A percentile compares a stretch with the other conserved stretches of the same genome.
Evolutionary conservation across 768 basidiomycete species (phyloP).

Genomic region (Trametes elegans): DNA sequence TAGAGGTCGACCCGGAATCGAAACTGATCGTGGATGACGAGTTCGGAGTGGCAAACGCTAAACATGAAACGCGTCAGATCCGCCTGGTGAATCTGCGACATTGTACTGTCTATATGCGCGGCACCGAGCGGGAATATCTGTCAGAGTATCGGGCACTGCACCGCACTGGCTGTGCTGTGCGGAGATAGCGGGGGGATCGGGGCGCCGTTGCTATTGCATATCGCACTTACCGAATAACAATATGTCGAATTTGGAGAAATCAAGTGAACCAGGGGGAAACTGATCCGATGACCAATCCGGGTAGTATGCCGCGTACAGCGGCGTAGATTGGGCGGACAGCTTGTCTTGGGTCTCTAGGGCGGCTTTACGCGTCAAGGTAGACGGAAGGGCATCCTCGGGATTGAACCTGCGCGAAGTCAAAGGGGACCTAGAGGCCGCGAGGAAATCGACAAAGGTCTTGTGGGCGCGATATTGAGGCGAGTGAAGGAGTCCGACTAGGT

Average conservation of each 20-base stretch:
- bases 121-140: not conserved
- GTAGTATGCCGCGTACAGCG: conserved; percentile 47
- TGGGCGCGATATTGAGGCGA: conserved; percentile 37
- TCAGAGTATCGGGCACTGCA: not conserved
- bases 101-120: not conserved
- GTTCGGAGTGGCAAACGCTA: conserved; percentile 71
- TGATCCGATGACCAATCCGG: conserved; percentile 48
- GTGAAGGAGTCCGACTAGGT: conserved; percentile 39
- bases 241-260: conserved; percentile 66
- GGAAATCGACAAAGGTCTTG: conserved; percentile 38
- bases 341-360: conserved; percentile 26
- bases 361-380: conserved; percentile 41
- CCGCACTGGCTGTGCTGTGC: conserved; percentile 3
- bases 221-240: conserved; percentile 56
- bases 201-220: not conserved
- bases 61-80: conserved; percentile 20
- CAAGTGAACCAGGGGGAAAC: conserved; percentile 54
- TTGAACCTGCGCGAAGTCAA: conserved; percentile 32
- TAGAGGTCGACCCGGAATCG: conserved; percentile 46
- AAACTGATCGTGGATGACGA: conserved; percentile 52
- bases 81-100: conserved; percentile 1
- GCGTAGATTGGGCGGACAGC: conserved; percentile 26
- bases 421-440: conserved; percentile 28
- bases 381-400: conserved; percentile 46
- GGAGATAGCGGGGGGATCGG: conserved; percentile 3